Percentiles rank a stretch among this genome's conserved stretches.
phyloP scores from a whole-genome alignment of 345 rosid species.

The Populus deltoides region DNA sequence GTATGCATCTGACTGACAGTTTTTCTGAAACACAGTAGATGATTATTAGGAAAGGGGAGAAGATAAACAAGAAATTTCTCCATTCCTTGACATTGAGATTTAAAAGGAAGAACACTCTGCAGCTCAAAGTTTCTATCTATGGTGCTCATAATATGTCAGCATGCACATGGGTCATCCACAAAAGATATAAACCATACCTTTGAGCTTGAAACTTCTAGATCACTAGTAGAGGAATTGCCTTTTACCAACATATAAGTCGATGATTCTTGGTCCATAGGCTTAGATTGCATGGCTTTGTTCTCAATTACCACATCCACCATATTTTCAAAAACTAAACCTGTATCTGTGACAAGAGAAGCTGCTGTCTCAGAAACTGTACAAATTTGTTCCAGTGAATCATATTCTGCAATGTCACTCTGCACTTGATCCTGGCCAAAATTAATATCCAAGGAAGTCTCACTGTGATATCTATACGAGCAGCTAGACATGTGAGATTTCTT shows the following conservation, averaged over 20 bases:
- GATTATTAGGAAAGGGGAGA: background rate
- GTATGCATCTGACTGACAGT: background rate
- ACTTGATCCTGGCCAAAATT: slow-evolving; percentile 26
- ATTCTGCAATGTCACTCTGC: slow-evolving; percentile 29
- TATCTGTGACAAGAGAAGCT: slow-evolving; percentile 28
- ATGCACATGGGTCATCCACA: background rate
- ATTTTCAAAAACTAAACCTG: slow-evolving; percentile 39
- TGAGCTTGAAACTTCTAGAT: slow-evolving; percentile 28
- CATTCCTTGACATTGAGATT: background rate
- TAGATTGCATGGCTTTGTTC: slow-evolving; percentile 28
- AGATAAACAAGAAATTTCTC: background rate
- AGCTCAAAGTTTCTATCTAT: background rate
- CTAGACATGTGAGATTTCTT: slow-evolving; percentile 37
- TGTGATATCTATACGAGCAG: slow-evolving; percentile 19
- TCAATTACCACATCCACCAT: slow-evolving; percentile 34
- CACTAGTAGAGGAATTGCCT: slow-evolving; percentile 32
- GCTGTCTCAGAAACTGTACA: slow-evolving; percentile 38
- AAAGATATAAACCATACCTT: slow-evolving; percentile 28
- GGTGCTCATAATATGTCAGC: background rate
- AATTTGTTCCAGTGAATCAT: slow-evolving; percentile 27
- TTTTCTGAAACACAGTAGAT: background rate
- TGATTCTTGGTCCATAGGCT: slow-evolving; percentile 32
- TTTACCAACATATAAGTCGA: slow-evolving; percentile 33
- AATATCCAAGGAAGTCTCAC: slow-evolving; percentile 47
- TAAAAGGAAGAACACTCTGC: background rate